Evolutionary conservation across 345 rosid species (phyloP).

Genomic region (Sonneratia alba): DNA sequence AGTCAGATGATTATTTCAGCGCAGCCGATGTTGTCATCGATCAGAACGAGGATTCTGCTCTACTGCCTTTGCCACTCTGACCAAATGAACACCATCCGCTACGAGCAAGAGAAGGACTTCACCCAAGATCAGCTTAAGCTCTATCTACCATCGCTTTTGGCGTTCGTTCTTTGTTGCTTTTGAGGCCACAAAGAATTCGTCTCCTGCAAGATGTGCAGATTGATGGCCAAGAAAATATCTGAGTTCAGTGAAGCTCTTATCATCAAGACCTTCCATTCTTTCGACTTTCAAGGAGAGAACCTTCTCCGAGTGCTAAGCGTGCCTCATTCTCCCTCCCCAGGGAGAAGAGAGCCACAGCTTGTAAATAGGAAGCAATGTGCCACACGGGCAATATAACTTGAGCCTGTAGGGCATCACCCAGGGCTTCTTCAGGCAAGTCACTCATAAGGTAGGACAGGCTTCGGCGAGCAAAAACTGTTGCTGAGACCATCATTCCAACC

Average conservation of each 20-base stretch:
- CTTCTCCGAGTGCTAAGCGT: slow-evolving; percentile 55
- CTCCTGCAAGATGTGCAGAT: not conserved
- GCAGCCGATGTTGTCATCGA: not conserved
- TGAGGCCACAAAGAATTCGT: not conserved
- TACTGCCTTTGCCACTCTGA: not conserved
- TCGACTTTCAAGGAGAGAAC: slow-evolving; percentile 50
- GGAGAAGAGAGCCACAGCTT: slow-evolving; percentile 51
- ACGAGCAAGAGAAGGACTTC: not conserved
- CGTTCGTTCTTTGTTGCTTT: not conserved
- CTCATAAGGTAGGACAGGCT: slow-evolving; percentile 62
- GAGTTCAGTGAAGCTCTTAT: slow-evolving; percentile 2
- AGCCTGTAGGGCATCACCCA: slow-evolving; percentile 63
- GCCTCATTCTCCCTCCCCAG: slow-evolving; percentile 69
- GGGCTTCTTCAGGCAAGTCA: slow-evolving; percentile 62
- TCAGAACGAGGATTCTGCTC: not conserved
- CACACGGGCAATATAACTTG: slow-evolving; percentile 68
- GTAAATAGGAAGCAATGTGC: slow-evolving; percentile 72
- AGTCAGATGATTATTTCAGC: not conserved
- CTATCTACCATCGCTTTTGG: not conserved
- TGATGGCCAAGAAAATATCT: not conserved
- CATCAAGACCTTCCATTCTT: slow-evolving; percentile 16
- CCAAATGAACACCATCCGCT: not conserved
- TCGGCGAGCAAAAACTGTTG: slow-evolving; percentile 62
- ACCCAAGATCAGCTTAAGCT: not conserved
- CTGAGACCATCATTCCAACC: slow-evolving; percentile 66